Evolutionary conservation across 257 asterid species (phyloP).

Genomic region (Scutellaria galericulata): DNA sequence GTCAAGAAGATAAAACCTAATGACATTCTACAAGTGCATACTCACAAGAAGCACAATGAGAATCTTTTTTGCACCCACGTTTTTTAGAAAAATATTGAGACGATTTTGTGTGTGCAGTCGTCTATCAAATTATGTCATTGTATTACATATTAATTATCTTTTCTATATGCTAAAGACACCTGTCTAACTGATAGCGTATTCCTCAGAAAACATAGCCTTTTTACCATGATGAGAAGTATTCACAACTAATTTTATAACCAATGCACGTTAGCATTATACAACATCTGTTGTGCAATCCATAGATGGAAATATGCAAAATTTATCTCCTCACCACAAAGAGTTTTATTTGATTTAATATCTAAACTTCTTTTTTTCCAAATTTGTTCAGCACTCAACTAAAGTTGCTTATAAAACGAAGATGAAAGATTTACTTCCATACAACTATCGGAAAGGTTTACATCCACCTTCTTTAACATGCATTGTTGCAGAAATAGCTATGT

Average conservation of each 20-base stretch:
- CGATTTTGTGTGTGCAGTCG: not conserved
- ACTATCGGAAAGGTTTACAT: not conserved
- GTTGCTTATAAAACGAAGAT: not conserved
- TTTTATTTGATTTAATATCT: not conserved
- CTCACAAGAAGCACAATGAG: too few species aligned
- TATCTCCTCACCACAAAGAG: too few species aligned
- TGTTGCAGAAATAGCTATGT: too few species aligned
- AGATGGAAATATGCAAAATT: not conserved
- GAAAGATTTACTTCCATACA: not conserved
- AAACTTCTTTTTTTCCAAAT: not conserved
- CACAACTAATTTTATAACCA: not conserved
- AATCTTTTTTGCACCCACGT: too few species aligned
- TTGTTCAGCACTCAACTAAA: not conserved
- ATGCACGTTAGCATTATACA: not conserved
- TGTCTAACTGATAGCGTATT: not conserved
- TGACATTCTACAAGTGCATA: too few species aligned
- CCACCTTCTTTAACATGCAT: not conserved
- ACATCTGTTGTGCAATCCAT: not conserved
- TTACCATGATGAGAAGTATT: not conserved
- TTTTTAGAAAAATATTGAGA: not conserved
- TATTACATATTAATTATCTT: not conserved
- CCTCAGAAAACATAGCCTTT: not conserved
- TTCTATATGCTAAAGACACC: not conserved
- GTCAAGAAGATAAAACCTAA: too few species aligned
- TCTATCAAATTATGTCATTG: not conserved